These are phyloP conservation scores for Penicillium sp. DNA, from an alignment of 2,329 filamentous ascomycete species.

Conservation along the genomic window DNA sequence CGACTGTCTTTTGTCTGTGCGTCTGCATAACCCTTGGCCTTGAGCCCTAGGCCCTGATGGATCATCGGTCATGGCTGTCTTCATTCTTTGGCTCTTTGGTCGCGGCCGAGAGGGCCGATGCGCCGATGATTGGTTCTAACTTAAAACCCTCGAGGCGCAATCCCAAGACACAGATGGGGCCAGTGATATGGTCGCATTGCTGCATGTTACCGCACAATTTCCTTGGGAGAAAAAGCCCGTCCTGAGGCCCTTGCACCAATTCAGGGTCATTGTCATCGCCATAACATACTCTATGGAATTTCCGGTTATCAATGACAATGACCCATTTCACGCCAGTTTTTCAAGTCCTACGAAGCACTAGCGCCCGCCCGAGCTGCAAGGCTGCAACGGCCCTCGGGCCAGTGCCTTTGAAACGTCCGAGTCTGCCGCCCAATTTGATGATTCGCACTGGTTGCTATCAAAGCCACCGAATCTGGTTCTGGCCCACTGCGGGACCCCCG, in stretches of 20 bases:
- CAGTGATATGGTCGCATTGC: conserved; percentile 14
- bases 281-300: neutral
- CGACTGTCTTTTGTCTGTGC: conserved; percentile 17
- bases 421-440: neutral
- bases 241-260: neutral
- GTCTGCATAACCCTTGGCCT: conserved; percentile 9
- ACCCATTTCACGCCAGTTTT: no score
- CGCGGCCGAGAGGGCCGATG: neutral
- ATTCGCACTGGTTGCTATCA: neutral
- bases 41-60: neutral
- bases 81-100: neutral
- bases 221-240: neutral
- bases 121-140: conserved; percentile 16
- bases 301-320: neutral
- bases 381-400: neutral
- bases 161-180: neutral
- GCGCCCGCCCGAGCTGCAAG: neutral
- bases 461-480: neutral
- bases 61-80: neutral
- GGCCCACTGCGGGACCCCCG: neutral
- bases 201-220: conserved; percentile 20
- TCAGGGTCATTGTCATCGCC: neutral
- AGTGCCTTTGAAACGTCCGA: neutral
- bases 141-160: conserved; percentile 8
- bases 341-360: neutral